Evolutionary conservation across 495 filamentous ascomycete species (phyloP), one percentile per base, ranked within the genome.

Genomic region (Lophiostoma macrostomum): DNA sequence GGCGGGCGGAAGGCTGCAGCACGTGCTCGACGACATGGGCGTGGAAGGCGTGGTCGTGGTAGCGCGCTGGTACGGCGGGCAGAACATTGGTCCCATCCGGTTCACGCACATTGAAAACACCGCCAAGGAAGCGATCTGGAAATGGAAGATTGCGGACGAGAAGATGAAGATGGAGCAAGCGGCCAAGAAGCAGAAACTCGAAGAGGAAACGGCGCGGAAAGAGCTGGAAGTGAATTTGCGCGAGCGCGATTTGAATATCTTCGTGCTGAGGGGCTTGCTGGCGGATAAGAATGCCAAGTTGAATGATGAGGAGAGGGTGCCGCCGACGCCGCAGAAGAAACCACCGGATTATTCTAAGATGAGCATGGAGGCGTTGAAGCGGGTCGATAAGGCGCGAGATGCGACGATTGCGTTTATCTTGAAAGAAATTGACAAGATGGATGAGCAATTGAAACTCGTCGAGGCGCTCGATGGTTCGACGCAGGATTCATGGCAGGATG

Each of bases 31-130:
- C 4, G 57, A 64, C 4, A 50, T 60, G 49, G 42, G 64, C 2
- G 67, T 69, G 12, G 58, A 57, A 32, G 74, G 74, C 13, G 53
- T 64, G 5, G 65, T 74, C 11, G 68, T 75, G 1, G 74, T 77
- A 20, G 74, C 73, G 19, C 50, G 74, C 35, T 76, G 74, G 74
- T 76, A 70, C 55, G 73, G 74, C 3, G 74, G 74, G 1, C 50
- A 68, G 0, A 65, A 73, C 57, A 58, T 77, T 20, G 74, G 74
- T 6, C 72, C 72, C 11, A 60, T 72, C 12, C 44, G 74, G 19
- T 77, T 76, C 43, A 67, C 62, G 20, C 72, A 75, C 49, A 72
- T 76, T 19, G 68, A 72, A 43, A 61, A 54, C 22, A 56, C 35
- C 23, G 73, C 71, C 11, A 61, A 62, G 29, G 66, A 64, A 29